Evolutionary conservation across 2,329 filamentous ascomycete species (phyloP).

Genomic region (Colletotrichum musicola): DNA sequence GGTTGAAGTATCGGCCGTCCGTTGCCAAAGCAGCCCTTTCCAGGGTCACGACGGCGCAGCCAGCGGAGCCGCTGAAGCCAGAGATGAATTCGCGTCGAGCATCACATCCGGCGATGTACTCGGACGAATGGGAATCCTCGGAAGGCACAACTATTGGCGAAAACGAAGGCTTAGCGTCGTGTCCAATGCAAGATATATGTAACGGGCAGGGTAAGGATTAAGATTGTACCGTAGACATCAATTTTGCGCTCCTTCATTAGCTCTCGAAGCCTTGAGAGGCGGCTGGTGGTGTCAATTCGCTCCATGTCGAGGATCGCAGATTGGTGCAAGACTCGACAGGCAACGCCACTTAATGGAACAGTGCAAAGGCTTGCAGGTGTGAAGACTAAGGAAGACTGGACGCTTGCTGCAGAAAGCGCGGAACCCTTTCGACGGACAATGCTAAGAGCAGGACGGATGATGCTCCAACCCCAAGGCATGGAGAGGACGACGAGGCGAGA

Average conservation of each 20-base stretch:
- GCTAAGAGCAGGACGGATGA: constrained; percentile 6
- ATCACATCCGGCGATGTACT: constrained; percentile 98
- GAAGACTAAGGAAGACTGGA: not conserved
- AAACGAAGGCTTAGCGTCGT: not conserved
- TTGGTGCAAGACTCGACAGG: constrained; percentile 14
- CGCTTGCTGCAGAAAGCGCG: not conserved
- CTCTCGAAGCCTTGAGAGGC: constrained; percentile 80
- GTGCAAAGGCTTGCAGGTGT: not conserved
- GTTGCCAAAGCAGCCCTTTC: constrained; percentile 92
- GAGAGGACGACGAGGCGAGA: not conserved
- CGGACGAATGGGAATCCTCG: constrained; percentile 96
- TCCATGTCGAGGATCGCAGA: constrained; percentile 69
- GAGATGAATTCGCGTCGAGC: constrained; percentile 91
- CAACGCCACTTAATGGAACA: constrained; percentile 5
- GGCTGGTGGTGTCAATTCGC: constrained; percentile 81
- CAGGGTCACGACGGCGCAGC: constrained; percentile 88
- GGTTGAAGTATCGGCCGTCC: constrained; percentile 98
- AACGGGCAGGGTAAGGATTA: constrained; percentile 41
- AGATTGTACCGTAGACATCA: constrained; percentile 85
- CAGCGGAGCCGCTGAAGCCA: constrained; percentile 95
- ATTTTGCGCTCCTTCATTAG: constrained; percentile 90
- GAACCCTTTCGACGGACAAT: not conserved
- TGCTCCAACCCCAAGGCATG: constrained; percentile 24
- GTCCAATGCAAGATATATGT: constrained; percentile 20
- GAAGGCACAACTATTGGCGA: constrained; percentile 83